Evolutionary conservation across 148 eudicot genomes (phyloP), one percentile per base, ranked within the genome.

Genomic region (Limonium bicolor): DNA sequence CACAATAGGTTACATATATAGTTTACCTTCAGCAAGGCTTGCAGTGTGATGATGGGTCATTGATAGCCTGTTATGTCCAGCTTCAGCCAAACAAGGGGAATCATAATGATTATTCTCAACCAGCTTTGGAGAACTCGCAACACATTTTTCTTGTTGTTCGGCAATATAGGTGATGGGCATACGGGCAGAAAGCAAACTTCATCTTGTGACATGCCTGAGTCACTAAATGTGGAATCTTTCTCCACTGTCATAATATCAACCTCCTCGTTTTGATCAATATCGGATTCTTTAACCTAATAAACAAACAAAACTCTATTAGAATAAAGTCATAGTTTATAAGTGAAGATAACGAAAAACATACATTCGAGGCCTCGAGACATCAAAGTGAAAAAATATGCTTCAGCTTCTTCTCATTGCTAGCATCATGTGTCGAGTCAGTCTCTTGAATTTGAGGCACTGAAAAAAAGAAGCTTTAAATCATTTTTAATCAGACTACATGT

Each of bases 111-210:
- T 72, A 53, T 67, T 62, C 41, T 74, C 83, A 31, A 54, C 68
- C 42, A 56, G 26, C 65, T 83, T 77, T 29, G 73, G 55, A 14
- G 67, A 69, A 55, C 64, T 73, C 41, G 68, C 72, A 10, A 64
- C 61, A 57, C 48, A 42, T 65, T 61, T 70, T 30, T 78, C 82
- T 40, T 57, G 69, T 58, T 66, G 79, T 48, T 73, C 93, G 36
- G 67, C 57, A 52, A 51, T 73, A 67, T 90, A 6, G 87, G 87
- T 44, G 60, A 61, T 11, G 93, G 95, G 53, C 62, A 53, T 26
- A 78, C 80, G 7, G 97, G 87, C 66, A 90, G 65, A 60, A 70
- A 90, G 53, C 74, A 60, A 40, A 90, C 67, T 60, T 90, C 97
- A 23, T 69, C 95, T 41, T 78, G 72, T 7, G 97, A 80, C 70